Percentiles rank a stretch among this genome's conserved stretches.
Evolutionary conservation across 305 asterid species (phyloP).

Genomic region (Solanum hybrid): DNA sequence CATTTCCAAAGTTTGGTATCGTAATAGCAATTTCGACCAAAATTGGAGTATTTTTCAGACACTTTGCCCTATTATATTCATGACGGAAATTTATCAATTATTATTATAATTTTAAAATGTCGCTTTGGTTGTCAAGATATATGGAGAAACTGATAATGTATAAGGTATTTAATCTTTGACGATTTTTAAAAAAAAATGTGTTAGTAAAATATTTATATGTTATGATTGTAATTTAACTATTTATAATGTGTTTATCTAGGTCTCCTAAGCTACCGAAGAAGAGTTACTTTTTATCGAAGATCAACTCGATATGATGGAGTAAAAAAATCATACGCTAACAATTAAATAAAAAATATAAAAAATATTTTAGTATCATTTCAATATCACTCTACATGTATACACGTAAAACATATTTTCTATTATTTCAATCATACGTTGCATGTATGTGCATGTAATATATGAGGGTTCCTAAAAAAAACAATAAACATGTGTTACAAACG

Average conservation of each 20-base stretch:
- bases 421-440: background rate
- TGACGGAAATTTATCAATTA: too few relatives aligned
- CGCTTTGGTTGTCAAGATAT: background rate
- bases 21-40: too few relatives aligned
- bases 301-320: too few relatives aligned
- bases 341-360: too few relatives aligned
- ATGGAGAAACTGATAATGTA: background rate
- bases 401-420: background rate
- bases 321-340: too few relatives aligned
- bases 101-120: background rate
- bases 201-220: too few relatives aligned
- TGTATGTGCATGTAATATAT: background rate
- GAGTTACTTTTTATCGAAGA: background rate
- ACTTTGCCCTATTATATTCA: too few relatives aligned
- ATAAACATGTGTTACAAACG: background rate
- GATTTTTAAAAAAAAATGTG: too few relatives aligned
- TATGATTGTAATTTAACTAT: background rate
- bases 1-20: too few relatives aligned
- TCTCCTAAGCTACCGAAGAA: background rate
- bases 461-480: background rate
- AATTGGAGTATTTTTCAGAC: too few relatives aligned
- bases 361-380: background rate
- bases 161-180: background rate
- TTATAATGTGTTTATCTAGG: background rate
- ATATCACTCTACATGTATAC: background rate